A percentile compares a stretch with the other conserved stretches of the same genome.
Evolutionary conservation across 2,329 filamentous ascomycete species (phyloP).

Genomic region (Penicillium crustosum): DNA sequence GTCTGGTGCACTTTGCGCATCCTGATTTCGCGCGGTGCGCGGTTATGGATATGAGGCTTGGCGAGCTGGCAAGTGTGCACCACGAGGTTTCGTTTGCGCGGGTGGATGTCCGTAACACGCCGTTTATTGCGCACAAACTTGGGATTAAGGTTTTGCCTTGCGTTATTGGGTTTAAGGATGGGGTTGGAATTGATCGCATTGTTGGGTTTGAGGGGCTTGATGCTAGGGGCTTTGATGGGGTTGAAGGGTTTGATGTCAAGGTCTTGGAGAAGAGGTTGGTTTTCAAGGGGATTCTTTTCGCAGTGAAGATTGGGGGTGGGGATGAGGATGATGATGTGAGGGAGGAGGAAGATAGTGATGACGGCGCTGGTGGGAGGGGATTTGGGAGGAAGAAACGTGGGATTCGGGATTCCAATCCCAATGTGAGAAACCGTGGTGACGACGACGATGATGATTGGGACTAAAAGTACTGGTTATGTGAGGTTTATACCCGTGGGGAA

Average conservation of each 20-base stretch:
- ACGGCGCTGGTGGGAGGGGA: conserved; percentile 18
- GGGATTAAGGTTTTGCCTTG: conserved; percentile 49
- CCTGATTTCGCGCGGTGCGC: conserved; percentile 62
- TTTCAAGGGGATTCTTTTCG: conserved; percentile 39
- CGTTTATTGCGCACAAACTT: conserved; percentile 50
- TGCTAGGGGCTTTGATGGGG: conserved; percentile 38
- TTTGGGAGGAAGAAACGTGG: conserved; percentile 16
- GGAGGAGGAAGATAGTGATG: conserved; percentile 27
- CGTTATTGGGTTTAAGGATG: conserved; percentile 51
- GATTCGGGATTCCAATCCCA: conserved; percentile 36
- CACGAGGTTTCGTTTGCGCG: conserved; percentile 47
- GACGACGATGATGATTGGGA: conserved; percentile 50
- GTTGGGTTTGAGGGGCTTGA: conserved; percentile 51
- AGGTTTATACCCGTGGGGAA: background rate
- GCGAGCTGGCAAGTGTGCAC: conserved; percentile 43
- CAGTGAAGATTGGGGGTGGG: conserved; percentile 32
- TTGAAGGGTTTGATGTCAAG: conserved; percentile 40
- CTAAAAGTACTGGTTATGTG: conserved; percentile 26
- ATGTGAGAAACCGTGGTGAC: conserved; percentile 26
- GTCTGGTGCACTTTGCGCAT: conserved; percentile 64
- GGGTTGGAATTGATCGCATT: conserved; percentile 45
- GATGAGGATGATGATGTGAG: conserved; percentile 26
- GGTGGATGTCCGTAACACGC: conserved; percentile 47
- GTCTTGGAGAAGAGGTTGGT: conserved; percentile 47
- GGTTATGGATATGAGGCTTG: conserved; percentile 62